Base-by-base conservation (phyloP, 352 stramenopile genomes). In the Thalassiosira oceanica region DNA sequence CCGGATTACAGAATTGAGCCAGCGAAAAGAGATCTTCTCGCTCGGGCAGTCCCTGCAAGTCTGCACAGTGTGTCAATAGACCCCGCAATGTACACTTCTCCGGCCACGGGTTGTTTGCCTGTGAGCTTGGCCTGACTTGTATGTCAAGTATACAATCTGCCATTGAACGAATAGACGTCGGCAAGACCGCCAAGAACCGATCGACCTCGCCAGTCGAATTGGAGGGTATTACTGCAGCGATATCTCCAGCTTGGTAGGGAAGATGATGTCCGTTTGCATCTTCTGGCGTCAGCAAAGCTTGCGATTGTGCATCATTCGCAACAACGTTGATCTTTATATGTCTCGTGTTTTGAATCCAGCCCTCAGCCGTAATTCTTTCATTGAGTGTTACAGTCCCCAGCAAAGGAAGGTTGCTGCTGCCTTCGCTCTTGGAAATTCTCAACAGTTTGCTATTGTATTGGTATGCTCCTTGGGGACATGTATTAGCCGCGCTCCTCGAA, bases 331-430 rank as follows among this genome's bases (percentile, higher is more conserved):
- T 77, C 39, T 52, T 35, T 26, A 90, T 49, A 52, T 90, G 80
- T 28, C 84, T 51, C 27, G 80, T 88, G 51, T 91, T 65, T 61
- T 91, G 84, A 26, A 82, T 66, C 84, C 84, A 91, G 55, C 80
- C 73, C 0, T 57, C n/a, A 11, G 61, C 39, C 18, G 78, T 91
- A 15, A 91, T 80, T 26, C 84, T 72, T 24, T 79, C 26, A 58
- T 91, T 91, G 10, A 52, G 42, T 18, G 49, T 53, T 8, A 91
- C 61, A 39, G 15, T 61, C 7, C 63, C 80, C 6, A 82, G 5
- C 2, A 85, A 48, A 41, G 73, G 63, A 15, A 16, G 11, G 18
- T 48, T 16, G 1, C 28, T 39, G 31, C n/a, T n/a, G 7, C 31
- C 31, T n/a, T n/a, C 31, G 7, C 7, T n/a, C 31, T 20, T 2